Percentiles rank a stretch among this genome's conserved stretches.
Conservation (phyloP, 2,329 filamentous ascomycete genomes). For the Drechmeria coniospora region DNA sequence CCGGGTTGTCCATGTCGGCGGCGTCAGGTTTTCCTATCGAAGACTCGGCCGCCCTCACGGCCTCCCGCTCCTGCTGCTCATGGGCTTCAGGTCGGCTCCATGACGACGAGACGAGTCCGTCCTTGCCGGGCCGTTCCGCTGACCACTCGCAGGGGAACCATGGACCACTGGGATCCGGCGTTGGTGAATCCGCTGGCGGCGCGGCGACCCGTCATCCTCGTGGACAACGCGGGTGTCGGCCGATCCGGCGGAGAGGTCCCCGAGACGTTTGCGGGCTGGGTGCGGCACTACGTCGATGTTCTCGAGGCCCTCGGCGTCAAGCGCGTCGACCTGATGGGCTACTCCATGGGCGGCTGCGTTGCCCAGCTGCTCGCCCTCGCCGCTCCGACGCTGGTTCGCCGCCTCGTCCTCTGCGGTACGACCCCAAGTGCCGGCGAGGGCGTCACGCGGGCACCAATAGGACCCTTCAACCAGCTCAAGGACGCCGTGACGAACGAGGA, state of each 20-base stretch:
- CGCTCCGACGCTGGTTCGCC: conserved; percentile 19
- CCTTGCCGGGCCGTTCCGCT: background rate
- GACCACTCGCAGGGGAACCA: conserved; percentile 14
- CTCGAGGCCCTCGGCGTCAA: conserved; percentile 20
- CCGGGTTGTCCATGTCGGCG: conserved; percentile 14
- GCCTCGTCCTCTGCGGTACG: conserved; percentile 28
- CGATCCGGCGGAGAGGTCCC: conserved; percentile 26
- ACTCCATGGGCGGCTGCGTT: conserved; percentile 32
- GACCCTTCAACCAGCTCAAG: conserved; percentile 18
- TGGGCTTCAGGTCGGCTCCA: conserved; percentile 14
- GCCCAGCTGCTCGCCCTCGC: conserved; percentile 29
- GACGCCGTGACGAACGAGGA: conserved; percentile 16
- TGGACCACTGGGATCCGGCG: conserved; percentile 26
- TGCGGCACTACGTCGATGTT: conserved; percentile 18
- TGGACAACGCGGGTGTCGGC: conserved; percentile 33
- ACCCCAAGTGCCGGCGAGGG: conserved; percentile 22
- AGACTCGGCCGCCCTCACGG: conserved; percentile 13
- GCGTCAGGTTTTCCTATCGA: conserved; percentile 17
- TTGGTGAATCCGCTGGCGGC: conserved; percentile 28
- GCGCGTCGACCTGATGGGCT: conserved; percentile 30
- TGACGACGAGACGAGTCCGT: background rate
- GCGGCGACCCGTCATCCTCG: conserved; percentile 25
- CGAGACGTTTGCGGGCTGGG: conserved; percentile 14
- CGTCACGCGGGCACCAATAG: conserved; percentile 13
- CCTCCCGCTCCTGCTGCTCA: conserved; percentile 16